These are phyloP conservation scores for Penicillium vulpinum DNA, from an alignment of 2,329 filamentous ascomycete genomes.

Conservation along the genomic window DNA sequence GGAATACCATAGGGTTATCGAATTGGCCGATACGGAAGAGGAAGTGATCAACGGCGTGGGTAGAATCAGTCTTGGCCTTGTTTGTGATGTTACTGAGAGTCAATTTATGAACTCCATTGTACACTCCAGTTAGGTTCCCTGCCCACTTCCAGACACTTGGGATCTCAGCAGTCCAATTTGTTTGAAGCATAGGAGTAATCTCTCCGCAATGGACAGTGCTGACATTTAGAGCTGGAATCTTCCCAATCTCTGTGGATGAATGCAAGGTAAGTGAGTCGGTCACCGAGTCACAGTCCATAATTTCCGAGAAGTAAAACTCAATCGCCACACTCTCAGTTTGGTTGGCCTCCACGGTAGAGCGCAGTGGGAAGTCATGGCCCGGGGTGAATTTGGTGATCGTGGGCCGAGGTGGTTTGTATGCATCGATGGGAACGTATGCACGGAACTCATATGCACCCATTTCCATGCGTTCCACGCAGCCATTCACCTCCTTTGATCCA, in stretches of 20 bases:
- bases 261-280: conserved; percentile 51
- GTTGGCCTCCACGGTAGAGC: conserved; percentile 49
- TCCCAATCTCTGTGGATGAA: conserved; percentile 54
- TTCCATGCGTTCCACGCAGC: conserved; percentile 56
- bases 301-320: conserved; percentile 56
- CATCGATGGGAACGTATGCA: conserved; percentile 57
- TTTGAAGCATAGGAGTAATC: conserved; percentile 33
- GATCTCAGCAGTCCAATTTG: conserved; percentile 52
- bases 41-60: conserved; percentile 59
- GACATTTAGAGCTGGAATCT: conserved; percentile 46
- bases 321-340: conserved; percentile 49
- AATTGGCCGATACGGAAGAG: conserved; percentile 61
- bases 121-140: conserved; percentile 56
- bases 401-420: conserved; percentile 53
- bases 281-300: conserved; percentile 61
- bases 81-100: conserved; percentile 57
- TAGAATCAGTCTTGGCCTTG: conserved; percentile 41
- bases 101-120: conserved; percentile 61
- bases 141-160: conserved; percentile 56
- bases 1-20: conserved; percentile 62
- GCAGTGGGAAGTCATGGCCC: conserved; percentile 59
- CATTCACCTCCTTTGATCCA: conserved; percentile 51
- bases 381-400: conserved; percentile 61
- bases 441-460: conserved; percentile 60
- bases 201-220: conserved; percentile 48